Evolutionary conservation across 371 early-diverging fungal species (phyloP), one percentile per base, ranked within the genome.

Genomic region (Apophysomyces trapeziformis): DNA sequence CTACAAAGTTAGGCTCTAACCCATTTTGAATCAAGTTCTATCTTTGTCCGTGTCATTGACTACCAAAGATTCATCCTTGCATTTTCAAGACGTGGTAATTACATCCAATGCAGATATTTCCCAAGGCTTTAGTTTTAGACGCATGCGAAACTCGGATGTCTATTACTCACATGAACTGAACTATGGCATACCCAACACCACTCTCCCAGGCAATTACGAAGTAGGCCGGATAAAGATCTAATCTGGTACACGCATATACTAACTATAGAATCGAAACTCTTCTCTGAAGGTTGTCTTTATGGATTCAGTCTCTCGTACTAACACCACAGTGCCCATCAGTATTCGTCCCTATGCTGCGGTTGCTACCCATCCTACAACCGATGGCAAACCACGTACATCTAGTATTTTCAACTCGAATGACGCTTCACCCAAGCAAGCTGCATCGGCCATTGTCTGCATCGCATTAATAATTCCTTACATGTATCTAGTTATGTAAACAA

Each of bases 141-240:
- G 68, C 58, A 66, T 68, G 14, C 61, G 57, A 7, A 69, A 72
- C 47, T 72, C 67, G 5, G 57, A 56, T 11, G 66, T 73, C 7
- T 73, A 71, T 61, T 77, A 69, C 64, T 72, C 74, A 59, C 77
- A 77, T 71, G 69, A 74, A 60, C 37, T 74, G 26, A 76, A 70
- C 67, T 80, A 76, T 39, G 57, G 74, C 6, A 73, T 80, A 46
- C 78, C 78, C 32, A 69, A 67, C 1, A 68, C 57, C 5, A 65
- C 73, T 16, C n/a, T 64, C 14, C 68, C 78, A 61, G 80, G 80
- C 21, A 70, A 61, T 11, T 80, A 80, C 45, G 47, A 69, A 36
- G 76, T 67, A 60, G 60, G 59, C 13, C n/a, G 2, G 47, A 18
- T 47, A n/a, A 47, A 26, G 32, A 26, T 26, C 12, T 26, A 12